Conservation (phyloP, 2,329 filamentous ascomycete genomes). For the Pyricularia pennisetigena region DNA sequence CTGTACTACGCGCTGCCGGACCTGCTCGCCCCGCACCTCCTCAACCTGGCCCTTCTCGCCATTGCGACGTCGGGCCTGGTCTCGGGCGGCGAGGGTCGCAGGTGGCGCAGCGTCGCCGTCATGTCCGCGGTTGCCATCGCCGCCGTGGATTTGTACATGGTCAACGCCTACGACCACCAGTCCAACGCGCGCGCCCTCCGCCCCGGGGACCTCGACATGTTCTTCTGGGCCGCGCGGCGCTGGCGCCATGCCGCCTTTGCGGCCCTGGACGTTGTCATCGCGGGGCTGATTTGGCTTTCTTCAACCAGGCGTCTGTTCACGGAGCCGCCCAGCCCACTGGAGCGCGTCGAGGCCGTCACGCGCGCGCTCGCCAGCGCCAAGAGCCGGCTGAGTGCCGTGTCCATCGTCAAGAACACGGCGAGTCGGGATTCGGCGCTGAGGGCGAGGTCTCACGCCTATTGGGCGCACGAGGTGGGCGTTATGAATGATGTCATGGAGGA, state of each 20-base stretch:
- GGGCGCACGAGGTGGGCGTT: slow-evolving; percentile 64
- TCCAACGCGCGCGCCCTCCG: slow-evolving; percentile 53
- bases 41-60: slow-evolving; percentile 65
- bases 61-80: slow-evolving; percentile 57
- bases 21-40: slow-evolving; percentile 66
- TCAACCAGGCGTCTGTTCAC: slow-evolving; percentile 73
- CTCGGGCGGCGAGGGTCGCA: slow-evolving; percentile 39
- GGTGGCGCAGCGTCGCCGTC: slow-evolving; percentile 63
- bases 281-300: slow-evolving; percentile 60
- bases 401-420: slow-evolving; percentile 71
- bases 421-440: slow-evolving; percentile 65
- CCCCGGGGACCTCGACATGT: slow-evolving; percentile 55
- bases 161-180: slow-evolving; percentile 55
- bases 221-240: slow-evolving; percentile 60
- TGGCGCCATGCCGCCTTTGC: slow-evolving; percentile 56
- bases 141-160: slow-evolving; percentile 54
- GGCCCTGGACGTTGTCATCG: slow-evolving; percentile 52
- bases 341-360: slow-evolving; percentile 54
- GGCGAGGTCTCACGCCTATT: slow-evolving; percentile 59
- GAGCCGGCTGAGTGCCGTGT: slow-evolving; percentile 61
- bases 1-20: slow-evolving; percentile 72
- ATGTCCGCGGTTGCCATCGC: slow-evolving; percentile 50
- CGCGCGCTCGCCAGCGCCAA: slow-evolving; percentile 48
- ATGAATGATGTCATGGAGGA: slow-evolving; percentile 73
- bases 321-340: slow-evolving; percentile 46